Conservation (phyloP, 202 grass and related monocot species). For the Eragrostis tef region DNA sequence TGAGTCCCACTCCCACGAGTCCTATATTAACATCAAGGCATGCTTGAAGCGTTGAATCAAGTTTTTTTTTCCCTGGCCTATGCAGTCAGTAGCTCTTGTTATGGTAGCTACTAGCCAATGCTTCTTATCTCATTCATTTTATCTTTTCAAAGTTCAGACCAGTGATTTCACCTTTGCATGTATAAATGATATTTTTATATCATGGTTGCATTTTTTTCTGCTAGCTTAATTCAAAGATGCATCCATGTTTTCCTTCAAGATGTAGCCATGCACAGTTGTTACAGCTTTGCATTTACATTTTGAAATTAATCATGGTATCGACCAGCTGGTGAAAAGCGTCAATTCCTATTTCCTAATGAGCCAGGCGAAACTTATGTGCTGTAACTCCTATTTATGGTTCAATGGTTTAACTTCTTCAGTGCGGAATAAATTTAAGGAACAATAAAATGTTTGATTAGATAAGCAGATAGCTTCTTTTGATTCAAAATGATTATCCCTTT, state of each 20-base stretch:
- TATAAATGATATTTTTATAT: background rate
- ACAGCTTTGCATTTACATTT: background rate
- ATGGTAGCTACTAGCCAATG: background rate
- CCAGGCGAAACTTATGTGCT: background rate
- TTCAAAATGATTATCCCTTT: conserved; percentile 6
- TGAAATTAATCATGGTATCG: background rate
- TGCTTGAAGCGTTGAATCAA: background rate
- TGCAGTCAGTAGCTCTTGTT: background rate
- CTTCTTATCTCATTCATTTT: background rate
- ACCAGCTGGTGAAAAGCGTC: background rate
- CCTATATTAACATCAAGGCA: background rate
- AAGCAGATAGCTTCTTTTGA: background rate
- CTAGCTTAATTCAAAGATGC: background rate
- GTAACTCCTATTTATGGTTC: background rate
- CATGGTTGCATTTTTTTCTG: background rate
- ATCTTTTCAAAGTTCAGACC: background rate
- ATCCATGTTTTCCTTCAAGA: background rate
- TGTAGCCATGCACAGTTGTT: background rate
- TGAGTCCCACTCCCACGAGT: background rate
- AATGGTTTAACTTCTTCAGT: background rate
- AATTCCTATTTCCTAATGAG: background rate
- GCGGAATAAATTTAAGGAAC: background rate
- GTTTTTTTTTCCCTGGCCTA: background rate
- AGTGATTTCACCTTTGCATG: background rate
- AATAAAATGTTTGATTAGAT: background rate